These are phyloP conservation scores for Wickerhamomyces rabaulensis DNA, from an alignment of 805 yeast genomes.

Conservation along the genomic window DNA sequence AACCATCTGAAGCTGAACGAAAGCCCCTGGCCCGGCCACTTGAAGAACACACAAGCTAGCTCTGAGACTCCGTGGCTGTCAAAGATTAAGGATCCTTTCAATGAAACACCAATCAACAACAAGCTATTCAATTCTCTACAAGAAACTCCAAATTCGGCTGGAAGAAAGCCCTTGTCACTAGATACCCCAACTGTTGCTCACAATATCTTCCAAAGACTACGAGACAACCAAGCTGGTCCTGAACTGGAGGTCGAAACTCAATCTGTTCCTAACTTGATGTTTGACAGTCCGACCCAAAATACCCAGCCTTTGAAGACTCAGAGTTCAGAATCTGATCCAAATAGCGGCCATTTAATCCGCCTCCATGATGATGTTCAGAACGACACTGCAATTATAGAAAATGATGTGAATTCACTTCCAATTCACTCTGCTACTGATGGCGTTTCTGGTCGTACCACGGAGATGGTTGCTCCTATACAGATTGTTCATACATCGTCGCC, in stretches of 20 bases:
- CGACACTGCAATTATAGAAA: not conserved
- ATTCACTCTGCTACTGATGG: not conserved
- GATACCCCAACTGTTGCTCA: slow-evolving; percentile 12
- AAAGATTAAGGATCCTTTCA: slow-evolving; percentile 34
- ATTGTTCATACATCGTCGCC: not conserved
- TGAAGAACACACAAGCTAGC: slow-evolving; percentile 28
- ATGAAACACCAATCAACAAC: slow-evolving; percentile 18
- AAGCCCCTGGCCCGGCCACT: slow-evolving; percentile 19
- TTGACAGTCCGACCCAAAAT: slow-evolving; percentile 2
- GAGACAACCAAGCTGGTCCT: slow-evolving; percentile 16
- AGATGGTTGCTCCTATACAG: not conserved
- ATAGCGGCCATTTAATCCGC: not conserved
- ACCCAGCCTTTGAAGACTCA: slow-evolving; percentile 1
- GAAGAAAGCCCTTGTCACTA: not conserved
- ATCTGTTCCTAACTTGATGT: slow-evolving; percentile 14
- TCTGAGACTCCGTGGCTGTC: slow-evolving; percentile 24
- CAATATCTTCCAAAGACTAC: slow-evolving; percentile 15
- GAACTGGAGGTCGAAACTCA: slow-evolving; percentile 19
- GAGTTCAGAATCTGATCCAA: not conserved
- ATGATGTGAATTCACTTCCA: not conserved
- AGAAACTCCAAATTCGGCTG: slow-evolving; percentile 14
- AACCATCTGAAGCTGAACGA: slow-evolving; percentile 1
- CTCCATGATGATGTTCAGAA: not conserved
- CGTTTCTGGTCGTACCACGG: not conserved
- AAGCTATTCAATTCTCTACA: slow-evolving; percentile 7